Conservation (phyloP, 1,139 yeast genomes). For the Candida freyschussii region DNA sequence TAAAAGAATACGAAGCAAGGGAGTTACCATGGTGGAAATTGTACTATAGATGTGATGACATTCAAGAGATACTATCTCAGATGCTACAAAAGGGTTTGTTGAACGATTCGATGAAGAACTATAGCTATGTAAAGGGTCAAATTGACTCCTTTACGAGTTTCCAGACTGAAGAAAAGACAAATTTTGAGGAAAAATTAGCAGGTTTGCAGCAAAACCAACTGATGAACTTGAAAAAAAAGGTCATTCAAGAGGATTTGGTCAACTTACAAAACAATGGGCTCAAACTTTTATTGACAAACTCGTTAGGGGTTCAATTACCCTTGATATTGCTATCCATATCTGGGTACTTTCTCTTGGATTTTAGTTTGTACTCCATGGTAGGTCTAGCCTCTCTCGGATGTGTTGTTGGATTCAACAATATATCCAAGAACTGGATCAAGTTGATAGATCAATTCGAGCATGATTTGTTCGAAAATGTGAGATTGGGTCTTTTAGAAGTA, state of each 20-base stretch:
- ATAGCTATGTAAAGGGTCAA: conserved; percentile 26
- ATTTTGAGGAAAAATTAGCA: conserved; percentile 11
- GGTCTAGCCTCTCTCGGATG: conserved; percentile 29
- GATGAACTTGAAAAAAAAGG: conserved; percentile 17
- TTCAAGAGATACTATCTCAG: conserved; percentile 18
- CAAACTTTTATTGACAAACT: conserved; percentile 24
- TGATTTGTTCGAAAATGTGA: conserved; percentile 22
- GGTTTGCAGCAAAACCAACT: conserved; percentile 17
- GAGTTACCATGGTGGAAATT: conserved; percentile 25
- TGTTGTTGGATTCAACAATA: conserved; percentile 29
- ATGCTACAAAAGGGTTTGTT: conserved; percentile 22
- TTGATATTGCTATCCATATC: conserved; percentile 22
- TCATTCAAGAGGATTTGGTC: conserved; percentile 20
- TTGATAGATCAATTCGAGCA: conserved; percentile 19
- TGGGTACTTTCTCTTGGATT: conserved; percentile 27
- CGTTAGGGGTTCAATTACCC: conserved; percentile 30
- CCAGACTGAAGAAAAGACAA: conserved; percentile 9
- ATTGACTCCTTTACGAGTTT: conserved; percentile 24
- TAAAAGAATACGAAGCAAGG: conserved; percentile 21
- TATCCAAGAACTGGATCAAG: conserved; percentile 26
- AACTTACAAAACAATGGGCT: conserved; percentile 25
- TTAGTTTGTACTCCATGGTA: conserved; percentile 28
- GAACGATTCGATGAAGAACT: conserved; percentile 23
- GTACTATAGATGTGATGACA: conserved; percentile 23
- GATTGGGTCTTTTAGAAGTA: conserved; percentile 21